phyloP scores from a whole-genome alignment of 768 basidiomycete genomes.

The Suillus clintonianus region DNA sequence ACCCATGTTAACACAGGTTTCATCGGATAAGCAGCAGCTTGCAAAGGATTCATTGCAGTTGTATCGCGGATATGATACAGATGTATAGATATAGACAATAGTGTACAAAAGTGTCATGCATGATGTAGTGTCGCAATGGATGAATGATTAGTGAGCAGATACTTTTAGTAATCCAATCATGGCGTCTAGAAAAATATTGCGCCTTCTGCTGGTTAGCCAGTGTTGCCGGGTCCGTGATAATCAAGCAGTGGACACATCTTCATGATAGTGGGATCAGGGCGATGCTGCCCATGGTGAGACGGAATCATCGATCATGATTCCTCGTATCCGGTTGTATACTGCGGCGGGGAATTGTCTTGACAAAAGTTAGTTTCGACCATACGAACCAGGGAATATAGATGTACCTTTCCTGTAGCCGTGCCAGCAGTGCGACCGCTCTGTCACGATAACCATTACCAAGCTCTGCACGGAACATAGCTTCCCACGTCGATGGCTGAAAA shows the following conservation, averaged over 20 bases:
- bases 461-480: constrained; percentile 93
- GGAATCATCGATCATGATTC: constrained; percentile 75
- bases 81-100: constrained; percentile 1
- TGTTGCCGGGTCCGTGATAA: neutral
- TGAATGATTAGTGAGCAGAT: constrained; percentile 11
- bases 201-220: constrained; percentile 1
- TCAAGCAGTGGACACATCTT: constrained; percentile 3
- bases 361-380: constrained; percentile 11
- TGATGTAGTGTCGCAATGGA: constrained; percentile 8
- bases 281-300: constrained; percentile 43
- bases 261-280: constrained; percentile 10
- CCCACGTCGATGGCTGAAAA: constrained; percentile 85
- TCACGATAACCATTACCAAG: constrained; percentile 75
- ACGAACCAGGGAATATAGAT: constrained; percentile 20
- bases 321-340: constrained; percentile 77
- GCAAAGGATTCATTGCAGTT: neutral
- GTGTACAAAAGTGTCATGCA: constrained; percentile 12
- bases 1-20: too few relatives aligned
- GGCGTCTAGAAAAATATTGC: constrained; percentile 8
- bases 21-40: too few relatives aligned
- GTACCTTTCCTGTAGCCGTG: constrained; percentile 72
- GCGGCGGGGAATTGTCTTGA: constrained; percentile 73
- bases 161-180: constrained; percentile 6
- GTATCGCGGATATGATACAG: constrained; percentile 11
- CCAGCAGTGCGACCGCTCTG: constrained; percentile 66